Base-by-base conservation (phyloP, 768 basidiomycete species). In the Tephrocybe sp. region DNA sequence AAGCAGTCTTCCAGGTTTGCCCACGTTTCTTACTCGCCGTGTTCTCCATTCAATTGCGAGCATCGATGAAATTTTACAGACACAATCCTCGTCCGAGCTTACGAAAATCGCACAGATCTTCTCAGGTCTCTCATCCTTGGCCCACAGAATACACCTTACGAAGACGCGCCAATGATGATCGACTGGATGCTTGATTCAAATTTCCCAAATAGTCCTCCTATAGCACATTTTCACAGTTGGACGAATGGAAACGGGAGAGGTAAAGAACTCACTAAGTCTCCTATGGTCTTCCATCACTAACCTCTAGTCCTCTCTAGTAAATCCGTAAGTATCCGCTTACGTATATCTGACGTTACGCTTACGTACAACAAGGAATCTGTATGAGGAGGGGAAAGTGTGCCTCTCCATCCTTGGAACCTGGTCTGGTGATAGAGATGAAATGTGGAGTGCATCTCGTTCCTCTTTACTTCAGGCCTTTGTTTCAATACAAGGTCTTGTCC, bases 381-480 rank as follows among this genome's bases (percentile, higher is more conserved):
- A 98, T 56, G 93, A 95, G 63, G 94, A 97, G 57, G 94, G 94
- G 38, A 96, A 96, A 67, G 93, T 96, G 25, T 96, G 93, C 60
- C 68, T 96, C 36, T 95, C 93, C 14, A 91, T 96, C 43, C 71
- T 96, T 6, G 91, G 91, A 14, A 95, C 93, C 0, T 97, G 94
- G 94, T 79, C 84, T 7, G 94, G 94, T 8, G 95, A 96, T 60
- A 82, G 78, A 62, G 88, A 77, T 54, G 93, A 98, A 70, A 85
- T 81, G 6, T 98, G 94, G 94, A 93, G 80, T 59, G 76, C 92
- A 1, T 73, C 83, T 30, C 77, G 89, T 39, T 96, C 93, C 1
- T 95, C 92, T 14, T 71, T 98, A 21, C 77, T 98, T 15, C 94
- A 98, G 68, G 90, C 91, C 0, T 81, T 97, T 47, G 90, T 98